phyloP scores from a whole-genome alignment of 1,139 yeast species.

The Candida dubliniensis region DNA sequence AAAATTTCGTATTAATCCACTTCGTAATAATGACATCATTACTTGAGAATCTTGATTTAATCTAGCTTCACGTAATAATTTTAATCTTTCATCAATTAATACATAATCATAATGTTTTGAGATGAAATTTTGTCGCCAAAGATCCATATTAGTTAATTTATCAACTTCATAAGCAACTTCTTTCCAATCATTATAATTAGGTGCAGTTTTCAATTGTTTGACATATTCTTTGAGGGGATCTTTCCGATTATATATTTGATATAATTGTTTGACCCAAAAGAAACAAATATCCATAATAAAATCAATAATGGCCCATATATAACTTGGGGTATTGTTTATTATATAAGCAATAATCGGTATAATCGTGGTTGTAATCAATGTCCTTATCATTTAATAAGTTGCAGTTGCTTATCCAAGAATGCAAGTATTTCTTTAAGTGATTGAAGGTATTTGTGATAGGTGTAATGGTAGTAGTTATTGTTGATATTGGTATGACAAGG shows the following conservation, averaged over 20 bases:
- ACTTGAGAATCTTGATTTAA: conserved; percentile 54
- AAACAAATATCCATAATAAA: conserved; percentile 57
- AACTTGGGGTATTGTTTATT: conserved; percentile 56
- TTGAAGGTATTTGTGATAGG: background rate
- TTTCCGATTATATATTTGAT: conserved; percentile 36
- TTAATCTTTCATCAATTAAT: conserved; percentile 72
- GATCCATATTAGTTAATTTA: conserved; percentile 63
- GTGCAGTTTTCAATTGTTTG: conserved; percentile 40
- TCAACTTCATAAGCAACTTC: conserved; percentile 61
- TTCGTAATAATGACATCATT: conserved; percentile 70
- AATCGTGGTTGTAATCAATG: conserved; percentile 4
- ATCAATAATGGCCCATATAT: conserved; percentile 61
- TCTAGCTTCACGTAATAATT: conserved; percentile 63
- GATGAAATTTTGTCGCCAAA: conserved; percentile 85
- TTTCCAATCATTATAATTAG: conserved; percentile 63
- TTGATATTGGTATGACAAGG: no score
- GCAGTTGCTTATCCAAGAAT: background rate
- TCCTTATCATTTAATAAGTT: conserved; percentile 1
- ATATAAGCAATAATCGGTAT: conserved; percentile 12
- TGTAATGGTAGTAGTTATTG: no score
- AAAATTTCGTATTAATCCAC: conserved; percentile 84
- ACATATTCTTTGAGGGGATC: conserved; percentile 43
- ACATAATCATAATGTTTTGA: conserved; percentile 83
- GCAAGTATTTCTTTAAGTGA: background rate
- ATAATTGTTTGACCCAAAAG: conserved; percentile 56